These are phyloP conservation scores for Fomitopsis serialis DNA, from an alignment of 768 basidiomycete species.

Conservation along the genomic window DNA sequence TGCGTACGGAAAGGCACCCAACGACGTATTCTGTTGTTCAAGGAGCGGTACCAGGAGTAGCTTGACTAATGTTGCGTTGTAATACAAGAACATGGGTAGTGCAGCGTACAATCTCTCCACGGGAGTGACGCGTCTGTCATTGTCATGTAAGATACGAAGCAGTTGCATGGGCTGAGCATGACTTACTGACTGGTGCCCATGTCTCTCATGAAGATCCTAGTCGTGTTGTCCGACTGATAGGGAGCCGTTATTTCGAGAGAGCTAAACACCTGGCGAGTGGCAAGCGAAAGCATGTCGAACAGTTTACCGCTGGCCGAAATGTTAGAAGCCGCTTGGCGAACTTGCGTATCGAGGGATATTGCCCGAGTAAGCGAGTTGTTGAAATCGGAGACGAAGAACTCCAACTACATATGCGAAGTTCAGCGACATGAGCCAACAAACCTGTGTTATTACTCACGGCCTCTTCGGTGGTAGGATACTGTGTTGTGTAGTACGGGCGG, in stretches of 20 bases:
- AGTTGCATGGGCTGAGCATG: too few species aligned
- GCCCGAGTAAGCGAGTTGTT: slow-evolving; percentile 11
- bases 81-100: slow-evolving; percentile 23
- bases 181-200: background rate
- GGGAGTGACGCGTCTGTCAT: slow-evolving; percentile 18
- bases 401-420: slow-evolving; percentile 17
- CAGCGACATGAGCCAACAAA: too few species aligned
- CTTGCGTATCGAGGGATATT: slow-evolving; percentile 15
- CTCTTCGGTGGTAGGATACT: background rate
- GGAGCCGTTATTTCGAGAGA: slow-evolving; percentile 20
- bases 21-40: slow-evolving; percentile 15
- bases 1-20: slow-evolving; percentile 14
- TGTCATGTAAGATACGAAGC: background rate
- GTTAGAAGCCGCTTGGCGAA: slow-evolving; percentile 13
- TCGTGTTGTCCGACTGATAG: background rate
- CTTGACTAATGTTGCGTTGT: slow-evolving; percentile 23
- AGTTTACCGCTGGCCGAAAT: slow-evolving; percentile 14
- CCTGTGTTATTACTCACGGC: slow-evolving; percentile 1
- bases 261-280: slow-evolving; percentile 19
- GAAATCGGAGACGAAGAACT: slow-evolving; percentile 15
- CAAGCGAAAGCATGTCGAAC: slow-evolving; percentile 17
- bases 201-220: slow-evolving; percentile 12
- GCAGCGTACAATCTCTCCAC: slow-evolving; percentile 27
- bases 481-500: slow-evolving; percentile 12
- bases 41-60: slow-evolving; percentile 22